These are phyloP conservation scores for Hibiscus mutabilis DNA, from an alignment of 345 rosid genomes.

Conservation along the genomic window DNA sequence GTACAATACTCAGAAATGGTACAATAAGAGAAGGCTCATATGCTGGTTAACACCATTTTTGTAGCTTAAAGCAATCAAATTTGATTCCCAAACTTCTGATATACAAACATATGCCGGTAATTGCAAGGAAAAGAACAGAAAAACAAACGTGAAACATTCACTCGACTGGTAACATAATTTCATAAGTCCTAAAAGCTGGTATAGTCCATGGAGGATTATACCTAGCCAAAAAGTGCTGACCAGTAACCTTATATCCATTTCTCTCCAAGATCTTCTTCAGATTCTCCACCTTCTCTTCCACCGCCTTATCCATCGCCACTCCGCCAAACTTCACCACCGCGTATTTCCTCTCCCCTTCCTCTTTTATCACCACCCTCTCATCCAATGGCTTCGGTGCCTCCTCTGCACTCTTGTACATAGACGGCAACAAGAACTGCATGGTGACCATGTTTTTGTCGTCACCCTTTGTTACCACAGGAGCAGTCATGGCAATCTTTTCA, in stretches of 20 bases:
- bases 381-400: conserved; percentile 86
- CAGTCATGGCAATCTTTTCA: conserved; percentile 78
- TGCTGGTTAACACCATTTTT: background rate
- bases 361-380: conserved; percentile 69
- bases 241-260: conserved; percentile 63
- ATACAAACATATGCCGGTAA: background rate
- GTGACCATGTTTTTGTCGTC: conserved; percentile 46
- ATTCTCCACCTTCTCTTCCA: conserved; percentile 63
- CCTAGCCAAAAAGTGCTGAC: conserved; percentile 65
- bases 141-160: conserved; percentile 26
- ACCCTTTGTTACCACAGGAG: conserved; percentile 71
- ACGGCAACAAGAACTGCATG: conserved; percentile 82
- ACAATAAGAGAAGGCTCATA: background rate
- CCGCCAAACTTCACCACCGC: conserved; percentile 73
- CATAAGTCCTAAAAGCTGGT: conserved; percentile 71
- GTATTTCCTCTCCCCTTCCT: conserved; percentile 61
- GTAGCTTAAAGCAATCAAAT: background rate
- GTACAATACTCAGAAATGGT: background rate
- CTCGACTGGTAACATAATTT: conserved; percentile 69
- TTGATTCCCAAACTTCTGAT: background rate
- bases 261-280: conserved; percentile 51
- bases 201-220: conserved; percentile 90
- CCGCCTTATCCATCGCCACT: conserved; percentile 48
- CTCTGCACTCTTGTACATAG: conserved; percentile 57
- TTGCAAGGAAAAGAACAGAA: background rate